Evolutionary conservation across 371 early-diverging fungal species (phyloP), one percentile per base, ranked within the genome.

Genomic region (Syncephalastrum contaminatum): DNA sequence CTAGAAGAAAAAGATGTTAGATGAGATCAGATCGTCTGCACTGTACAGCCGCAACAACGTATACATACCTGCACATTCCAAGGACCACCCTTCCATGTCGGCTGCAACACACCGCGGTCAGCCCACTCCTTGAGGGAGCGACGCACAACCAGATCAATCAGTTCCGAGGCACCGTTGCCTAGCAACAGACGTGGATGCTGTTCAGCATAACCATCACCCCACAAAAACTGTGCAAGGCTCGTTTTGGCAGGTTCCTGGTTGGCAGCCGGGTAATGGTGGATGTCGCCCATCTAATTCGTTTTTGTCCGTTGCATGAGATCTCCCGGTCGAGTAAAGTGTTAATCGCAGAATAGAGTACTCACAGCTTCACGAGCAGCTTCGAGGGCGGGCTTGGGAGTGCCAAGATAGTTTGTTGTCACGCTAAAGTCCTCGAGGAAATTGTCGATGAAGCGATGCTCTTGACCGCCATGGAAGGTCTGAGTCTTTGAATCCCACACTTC

Each of bases 371-470:
- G 69, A 15, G 90, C 89, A 43, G 92, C 93, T 20, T 81, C 69
- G 50, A 88, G 64, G 21, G 90, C 93, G 24, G 70, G 69, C 51
- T 67, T 63, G 20, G 93, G 92, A 45, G 92, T 91, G 25, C 92
- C 92, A 41, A 92, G 79, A 46, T 82, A 84, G 64, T 93, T 93
- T 36, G 93, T 93, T 7, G 93, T 92, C 15, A 93, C 93, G 56
- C 89, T 88, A 51, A 92, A 93, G 65, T 93, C 93, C 56, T 93
- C 93, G 54, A 90, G 77, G 77, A 93, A 93, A 67, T 90, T 91
- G 54, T 79, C 71, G 24, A 93, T 75, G 62, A 81, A 83, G 44
- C 82, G 77, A 80, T 92, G 92, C 64, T 92, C 93, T 62, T 93
- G 93, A 47, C 93, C 93, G 66, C 92, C 93, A 51, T 93, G 93